Evolutionary conservation across 1,284 basidiomycete genomes (phyloP), one percentile per base, ranked within the genome.

Genomic region (Polyporus tsugae): DNA sequence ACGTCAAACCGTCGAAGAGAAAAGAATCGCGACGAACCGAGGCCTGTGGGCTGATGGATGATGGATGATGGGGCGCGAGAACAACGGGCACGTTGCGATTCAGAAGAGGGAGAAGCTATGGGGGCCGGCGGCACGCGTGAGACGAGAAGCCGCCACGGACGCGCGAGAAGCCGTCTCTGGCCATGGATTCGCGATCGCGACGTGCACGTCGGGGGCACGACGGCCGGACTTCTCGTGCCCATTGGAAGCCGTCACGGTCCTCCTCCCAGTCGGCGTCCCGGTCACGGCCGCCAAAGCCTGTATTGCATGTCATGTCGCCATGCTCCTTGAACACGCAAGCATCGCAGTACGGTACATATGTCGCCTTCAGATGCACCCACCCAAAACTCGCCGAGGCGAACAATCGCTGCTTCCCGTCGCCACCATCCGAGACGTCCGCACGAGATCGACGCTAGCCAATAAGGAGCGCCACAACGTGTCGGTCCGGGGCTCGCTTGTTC

Each of bases 221-320:
- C 39, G 15, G 38, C 59, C 60, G 64, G 60, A 57, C n/a, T 57
- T 62, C 61, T 65, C 46, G 46, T 25, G 64, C 15, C 59, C n/a
- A 38, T 35, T 7, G 29, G 17, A 35, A 55, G 33, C 29, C 25
- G 22, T 29, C n/a, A n/a, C n/a, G n/a, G n/a, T n/a, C n/a, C n/a
- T n/a, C 29, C 6, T 35, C 33, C 52, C n/a, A n/a, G n/a, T 35
- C 29, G 17, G 52, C 52, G 29, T 55, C 52, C 52, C 29, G 29
- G 15, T 13, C 39, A 39, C 39, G 39, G 7, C 39, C 9, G 39
- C 39, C 39, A 29, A 29, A 29, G 29, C 29, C 29, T 29, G 29
- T 29, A 29, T 29, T 29, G 29, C 29, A 29, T 29, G 29, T 29
- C 29, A 29, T 29, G 29, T 29, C 29, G 29, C 29, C 1, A 29